Evolutionary conservation across 2,329 filamentous ascomycete species (phyloP), one percentile per base, ranked within the genome.

Genomic region (Colletotrichum endophyticum): DNA sequence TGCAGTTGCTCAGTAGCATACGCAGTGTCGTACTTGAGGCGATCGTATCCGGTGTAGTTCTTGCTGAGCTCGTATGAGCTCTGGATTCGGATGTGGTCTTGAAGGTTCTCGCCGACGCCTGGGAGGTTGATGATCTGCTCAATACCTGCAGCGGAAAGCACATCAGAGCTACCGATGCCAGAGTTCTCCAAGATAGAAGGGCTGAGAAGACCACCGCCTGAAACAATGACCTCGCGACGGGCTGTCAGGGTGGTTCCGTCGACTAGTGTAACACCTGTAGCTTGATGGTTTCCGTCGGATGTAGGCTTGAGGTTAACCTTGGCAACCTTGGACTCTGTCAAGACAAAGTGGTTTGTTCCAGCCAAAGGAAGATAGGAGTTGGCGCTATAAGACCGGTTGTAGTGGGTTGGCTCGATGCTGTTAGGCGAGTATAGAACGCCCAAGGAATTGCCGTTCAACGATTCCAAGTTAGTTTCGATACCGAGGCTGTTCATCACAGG

Each of bases 101-200:
- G 83, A 1, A 84, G 79, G 30, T 84, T 84, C 5, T 83, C 80
- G 0, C 83, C 92, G 2, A 94, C 91, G 16, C 90, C 91, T 0
- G 90, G 91, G 1, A 90, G 85, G 77, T 93, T 86, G 0, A 86
- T 82, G 19, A 91, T 74, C 6, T 89, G 84, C 1, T 84, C 80
- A 72, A 93, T 90, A 6, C 84, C 81, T 70, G 88, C 85, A 6
- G 84, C 82, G 8, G 85, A 74, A 3, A 93, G 85, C 49, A 92
- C 86, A 0, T 84, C 80, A 8, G 78, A 79, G 2, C 87, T 87
- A 3, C 91, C 91, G 27, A 93, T 85, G 27, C 91, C 91, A n/a
- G 87, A 89, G 2, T 91, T 86, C 79, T 91, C 90, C 5, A 93
- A 87, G 1, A 93, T 81, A 49, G 91, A 87, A 1, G 90, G 90